Conservation (phyloP, 345 rosid genomes). For the Ceriops tagal region DNA sequence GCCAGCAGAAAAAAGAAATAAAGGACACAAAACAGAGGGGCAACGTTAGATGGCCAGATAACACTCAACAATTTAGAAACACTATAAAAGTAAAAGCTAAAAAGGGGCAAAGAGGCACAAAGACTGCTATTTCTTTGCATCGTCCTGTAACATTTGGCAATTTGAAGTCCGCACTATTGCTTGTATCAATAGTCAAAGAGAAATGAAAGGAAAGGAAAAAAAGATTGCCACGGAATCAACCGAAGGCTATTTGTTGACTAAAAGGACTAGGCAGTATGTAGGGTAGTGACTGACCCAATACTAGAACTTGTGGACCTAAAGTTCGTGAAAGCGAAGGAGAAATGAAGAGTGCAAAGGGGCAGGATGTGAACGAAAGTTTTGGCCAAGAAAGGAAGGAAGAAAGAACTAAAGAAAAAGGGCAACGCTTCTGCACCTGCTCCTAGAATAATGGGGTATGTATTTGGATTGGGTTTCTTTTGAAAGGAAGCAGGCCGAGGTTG, state of each 20-base stretch:
- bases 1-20: no score
- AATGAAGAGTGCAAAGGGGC: not conserved
- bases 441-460: constrained; percentile 6
- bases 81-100: not conserved
- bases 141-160: constrained; percentile 30
- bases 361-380: not conserved
- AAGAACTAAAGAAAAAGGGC: constrained; percentile 27
- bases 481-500: constrained; percentile 81
- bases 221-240: constrained; percentile 8
- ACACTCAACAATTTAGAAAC: not conserved
- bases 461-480: constrained; percentile 21
- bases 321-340: constrained; percentile 11
- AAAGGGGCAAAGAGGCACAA: constrained; percentile 25
- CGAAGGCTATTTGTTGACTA: constrained; percentile 29
- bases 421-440: constrained; percentile 78
- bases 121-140: constrained; percentile 37
- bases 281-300: not conserved
- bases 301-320: constrained; percentile 16
- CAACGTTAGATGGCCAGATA: no score
- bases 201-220: not conserved
- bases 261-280: constrained; percentile 8
- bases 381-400: no score
- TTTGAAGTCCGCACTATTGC: constrained; percentile 22
- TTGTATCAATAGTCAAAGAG: constrained; percentile 43
- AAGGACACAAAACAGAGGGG: no score